Evolutionary conservation across 2,329 filamentous ascomycete genomes (phyloP), one percentile per base, ranked within the genome.

Genomic region (Aspergillus sp.): DNA sequence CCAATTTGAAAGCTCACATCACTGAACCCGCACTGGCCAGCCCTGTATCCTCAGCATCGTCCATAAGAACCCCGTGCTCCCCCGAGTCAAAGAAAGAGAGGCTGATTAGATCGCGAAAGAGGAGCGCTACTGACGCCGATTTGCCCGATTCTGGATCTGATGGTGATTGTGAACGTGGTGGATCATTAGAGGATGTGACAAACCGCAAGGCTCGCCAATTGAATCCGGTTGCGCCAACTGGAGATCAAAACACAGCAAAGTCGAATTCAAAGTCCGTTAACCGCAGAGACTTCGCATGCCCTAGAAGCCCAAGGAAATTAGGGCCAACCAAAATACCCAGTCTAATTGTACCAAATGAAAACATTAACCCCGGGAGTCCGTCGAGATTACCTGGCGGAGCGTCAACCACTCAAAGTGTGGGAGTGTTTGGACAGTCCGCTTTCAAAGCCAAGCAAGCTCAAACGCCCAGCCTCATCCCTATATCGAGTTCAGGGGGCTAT

Each of bases 121-220:
- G 69, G 55, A 68, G 56, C 20, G 68, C 70, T 9, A 59, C 58
- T 26, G 63, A 64, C 30, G 69, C 70, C 9, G 69, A 66, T 13
- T 50, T 72, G 2, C 62, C 68, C 6, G 68, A 71, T 52, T 66
- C 62, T 9, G 63, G 62, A 3, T 61, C 63, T 7, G 66, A 69
- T n/a, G 56, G 60, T 22, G 64, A 67, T 6, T 43, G 42, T 12
- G 26, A 41, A 17, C 20, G 13, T 30, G 38, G 36, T 22, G 55
- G 34, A 36, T 13, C 36, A 9, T 36, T 36, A 12, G 39, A 24
- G 30, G 48, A 49, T 20, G 24, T 48, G 5, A 20, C 24, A 15
- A 48, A 15, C 30, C 36, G 22, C 34, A 55, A 43, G n/a, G 11
- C 18, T 4, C 12, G 38, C 13, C 44, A 43, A 24, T n/a, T 24